A percentile compares a stretch with the other conserved stretches of the same genome.
Conservation (phyloP, 2,329 filamentous ascomycete genomes). For the Ilyonectria sp. region DNA sequence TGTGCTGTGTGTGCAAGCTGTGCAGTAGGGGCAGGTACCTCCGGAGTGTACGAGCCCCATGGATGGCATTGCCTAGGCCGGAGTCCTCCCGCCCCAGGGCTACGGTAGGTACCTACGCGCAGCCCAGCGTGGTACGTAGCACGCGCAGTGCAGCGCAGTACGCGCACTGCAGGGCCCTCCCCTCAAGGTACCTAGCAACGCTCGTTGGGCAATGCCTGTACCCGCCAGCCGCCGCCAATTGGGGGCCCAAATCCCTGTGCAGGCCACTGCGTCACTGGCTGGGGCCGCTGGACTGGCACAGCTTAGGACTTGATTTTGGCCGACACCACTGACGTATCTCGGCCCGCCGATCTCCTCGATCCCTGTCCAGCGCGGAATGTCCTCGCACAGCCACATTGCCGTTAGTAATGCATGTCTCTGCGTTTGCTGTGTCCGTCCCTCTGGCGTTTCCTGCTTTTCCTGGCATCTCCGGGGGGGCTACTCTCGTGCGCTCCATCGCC, state of each 20-base stretch:
- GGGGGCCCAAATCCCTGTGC: neutral
- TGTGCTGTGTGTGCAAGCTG: neutral
- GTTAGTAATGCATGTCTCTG: slow-evolving; percentile 39
- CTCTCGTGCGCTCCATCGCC: neutral
- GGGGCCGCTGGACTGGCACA: neutral
- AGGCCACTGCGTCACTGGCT: slow-evolving; percentile 9
- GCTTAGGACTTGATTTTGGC: slow-evolving; percentile 16
- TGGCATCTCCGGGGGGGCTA: neutral
- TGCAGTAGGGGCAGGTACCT: slow-evolving; percentile 14
- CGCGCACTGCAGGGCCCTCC: slow-evolving; percentile 2
- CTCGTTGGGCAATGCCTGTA: slow-evolving; percentile 26
- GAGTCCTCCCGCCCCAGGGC: slow-evolving; percentile 24
- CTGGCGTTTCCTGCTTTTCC: neutral
- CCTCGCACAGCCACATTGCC: slow-evolving; percentile 45
- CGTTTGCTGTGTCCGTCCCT: neutral
- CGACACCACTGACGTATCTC: slow-evolving; percentile 44
- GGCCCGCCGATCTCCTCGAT: slow-evolving; percentile 41
- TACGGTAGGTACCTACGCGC: slow-evolving; percentile 6
- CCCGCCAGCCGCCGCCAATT: slow-evolving; percentile 1
- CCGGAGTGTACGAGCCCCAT: slow-evolving; percentile 23
- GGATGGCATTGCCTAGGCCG: slow-evolving; percentile 14
- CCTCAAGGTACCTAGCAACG: slow-evolving; percentile 9
- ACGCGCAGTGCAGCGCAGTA: neutral
- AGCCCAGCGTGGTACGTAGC: neutral
- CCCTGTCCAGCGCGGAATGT: slow-evolving; percentile 34